Evolutionary conservation across 202 grass and related monocot genomes (phyloP).

Genomic region (Setaria viridis): DNA sequence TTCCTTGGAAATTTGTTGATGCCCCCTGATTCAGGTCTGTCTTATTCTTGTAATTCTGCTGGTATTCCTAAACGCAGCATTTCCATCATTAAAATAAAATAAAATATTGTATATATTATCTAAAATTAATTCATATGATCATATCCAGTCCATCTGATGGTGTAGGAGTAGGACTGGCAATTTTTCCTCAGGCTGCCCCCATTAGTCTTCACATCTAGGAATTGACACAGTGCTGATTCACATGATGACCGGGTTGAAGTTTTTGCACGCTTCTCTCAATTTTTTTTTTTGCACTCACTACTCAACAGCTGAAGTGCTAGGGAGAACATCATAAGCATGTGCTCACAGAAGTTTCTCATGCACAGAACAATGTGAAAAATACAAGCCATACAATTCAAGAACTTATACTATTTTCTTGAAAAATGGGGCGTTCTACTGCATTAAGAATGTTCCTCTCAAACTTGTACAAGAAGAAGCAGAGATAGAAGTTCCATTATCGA

Average conservation of each 20-base stretch:
- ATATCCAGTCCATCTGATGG: neutral
- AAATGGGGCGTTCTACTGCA: neutral
- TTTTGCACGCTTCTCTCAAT: neutral
- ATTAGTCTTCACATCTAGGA: neutral
- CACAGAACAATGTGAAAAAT: conserved; percentile 16
- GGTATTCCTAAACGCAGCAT: conserved; percentile 13
- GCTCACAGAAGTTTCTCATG: neutral
- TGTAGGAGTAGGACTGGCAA: neutral
- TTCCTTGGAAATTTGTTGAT: conserved; percentile 87
- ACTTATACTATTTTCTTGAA: neutral
- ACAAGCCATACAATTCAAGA: neutral
- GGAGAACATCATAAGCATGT: neutral
- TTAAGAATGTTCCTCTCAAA: conserved; percentile 2
- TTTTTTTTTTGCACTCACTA: neutral
- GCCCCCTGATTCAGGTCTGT: conserved; percentile 76
- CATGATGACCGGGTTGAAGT: neutral
- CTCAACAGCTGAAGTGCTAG: neutral
- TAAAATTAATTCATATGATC: conserved; percentile 10
- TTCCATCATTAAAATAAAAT: neutral
- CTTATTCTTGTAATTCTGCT: conserved; percentile 9
- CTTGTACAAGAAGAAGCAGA: neutral
- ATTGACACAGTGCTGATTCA: neutral
- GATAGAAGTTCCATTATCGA: neutral
- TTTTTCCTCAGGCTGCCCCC: neutral
- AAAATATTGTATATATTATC: neutral